Percentiles rank a stretch among this genome's conserved stretches.
phyloP scores from a whole-genome alignment of 2,329 filamentous ascomycete genomes.

The Aulographum hederae region DNA sequence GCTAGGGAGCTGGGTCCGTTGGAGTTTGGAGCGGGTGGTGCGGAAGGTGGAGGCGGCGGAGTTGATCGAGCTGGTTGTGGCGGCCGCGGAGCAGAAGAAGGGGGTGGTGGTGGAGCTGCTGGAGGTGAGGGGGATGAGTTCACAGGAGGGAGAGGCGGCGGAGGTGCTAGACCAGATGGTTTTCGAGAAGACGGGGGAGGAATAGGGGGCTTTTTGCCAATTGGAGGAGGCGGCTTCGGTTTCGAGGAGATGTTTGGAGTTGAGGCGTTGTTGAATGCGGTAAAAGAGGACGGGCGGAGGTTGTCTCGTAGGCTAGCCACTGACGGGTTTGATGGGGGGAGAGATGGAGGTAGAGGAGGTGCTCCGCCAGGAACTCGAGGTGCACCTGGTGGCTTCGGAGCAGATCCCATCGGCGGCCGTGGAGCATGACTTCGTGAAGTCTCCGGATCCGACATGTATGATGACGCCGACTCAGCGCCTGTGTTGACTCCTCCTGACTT shows the following conservation, averaged over 20 bases:
- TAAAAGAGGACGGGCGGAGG: slow-evolving; percentile 39
- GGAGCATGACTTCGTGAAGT: slow-evolving; percentile 31
- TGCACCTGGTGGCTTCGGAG: slow-evolving; percentile 29
- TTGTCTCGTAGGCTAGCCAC: slow-evolving; percentile 29
- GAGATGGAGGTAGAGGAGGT: slow-evolving; percentile 23
- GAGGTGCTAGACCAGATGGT: slow-evolving; percentile 29
- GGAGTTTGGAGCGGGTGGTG: slow-evolving; percentile 22
- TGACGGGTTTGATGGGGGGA: slow-evolving; percentile 33
- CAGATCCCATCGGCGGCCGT: slow-evolving; percentile 32
- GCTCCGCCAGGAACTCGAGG: slow-evolving; percentile 23
- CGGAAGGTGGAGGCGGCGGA: slow-evolving; percentile 19
- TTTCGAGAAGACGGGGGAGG: slow-evolving; percentile 39
- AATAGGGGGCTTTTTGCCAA: slow-evolving; percentile 54
- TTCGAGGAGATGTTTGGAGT: slow-evolving; percentile 31
- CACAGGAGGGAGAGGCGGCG: slow-evolving; percentile 16
- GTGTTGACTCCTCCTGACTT: slow-evolving; percentile 54
- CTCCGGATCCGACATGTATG: slow-evolving; percentile 71
- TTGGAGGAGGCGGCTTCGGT: slow-evolving; percentile 52
- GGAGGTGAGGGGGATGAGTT: slow-evolving; percentile 17
- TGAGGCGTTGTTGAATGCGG: slow-evolving; percentile 38
- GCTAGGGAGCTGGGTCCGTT: slow-evolving; percentile 27
- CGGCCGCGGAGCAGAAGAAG: slow-evolving; percentile 23
- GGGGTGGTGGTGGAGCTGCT: slow-evolving; percentile 19
- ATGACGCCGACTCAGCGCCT: slow-evolving; percentile 45
- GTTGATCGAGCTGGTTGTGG: slow-evolving; percentile 20